Conservation (phyloP, 495 filamentous ascomycete species). For the Podospora conica region DNA sequence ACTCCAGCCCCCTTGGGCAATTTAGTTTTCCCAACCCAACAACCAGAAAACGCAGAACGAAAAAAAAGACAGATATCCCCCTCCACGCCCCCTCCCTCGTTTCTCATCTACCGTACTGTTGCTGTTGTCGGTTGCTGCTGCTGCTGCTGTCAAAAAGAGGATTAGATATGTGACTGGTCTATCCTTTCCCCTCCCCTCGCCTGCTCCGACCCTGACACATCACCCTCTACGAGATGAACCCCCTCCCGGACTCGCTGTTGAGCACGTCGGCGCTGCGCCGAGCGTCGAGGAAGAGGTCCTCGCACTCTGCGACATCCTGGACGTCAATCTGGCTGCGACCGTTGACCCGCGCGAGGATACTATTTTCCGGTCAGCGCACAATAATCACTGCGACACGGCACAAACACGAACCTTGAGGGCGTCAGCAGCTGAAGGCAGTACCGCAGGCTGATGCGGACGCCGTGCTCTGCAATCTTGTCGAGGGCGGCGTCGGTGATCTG, state of each 20-base stretch:
- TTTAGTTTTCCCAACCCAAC: constrained; percentile 27
- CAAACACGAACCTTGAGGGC: constrained; percentile 57
- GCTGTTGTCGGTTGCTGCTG: constrained; percentile 1
- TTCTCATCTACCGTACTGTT: constrained; percentile 28
- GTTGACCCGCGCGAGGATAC: constrained; percentile 55
- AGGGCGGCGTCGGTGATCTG: constrained; percentile 75
- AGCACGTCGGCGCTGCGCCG: constrained; percentile 72
- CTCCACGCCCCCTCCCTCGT: constrained; percentile 11
- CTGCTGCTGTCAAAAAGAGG: constrained; percentile 1
- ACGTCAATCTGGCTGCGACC: constrained; percentile 71
- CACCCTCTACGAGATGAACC: constrained; percentile 49
- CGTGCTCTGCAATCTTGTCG: constrained; percentile 77
- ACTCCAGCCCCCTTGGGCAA: constrained; percentile 23
- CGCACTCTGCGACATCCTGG: constrained; percentile 79
- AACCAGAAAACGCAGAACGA: background rate
- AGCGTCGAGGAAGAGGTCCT: constrained; percentile 85
- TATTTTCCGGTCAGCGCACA: constrained; percentile 22
- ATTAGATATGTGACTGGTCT: constrained; percentile 36
- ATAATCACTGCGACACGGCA: constrained; percentile 1
- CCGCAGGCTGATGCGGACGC: constrained; percentile 77
- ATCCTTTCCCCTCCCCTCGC: constrained; percentile 16
- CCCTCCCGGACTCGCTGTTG: constrained; percentile 53
- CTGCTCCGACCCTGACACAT: constrained; percentile 15
- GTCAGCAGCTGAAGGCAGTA: constrained; percentile 90
- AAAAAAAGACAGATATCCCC: constrained; percentile 1